Percentiles rank a stretch among this genome's conserved stretches.
Evolutionary conservation across 2,329 filamentous ascomycete species (phyloP).

Genomic region (Leptographium procerum): DNA sequence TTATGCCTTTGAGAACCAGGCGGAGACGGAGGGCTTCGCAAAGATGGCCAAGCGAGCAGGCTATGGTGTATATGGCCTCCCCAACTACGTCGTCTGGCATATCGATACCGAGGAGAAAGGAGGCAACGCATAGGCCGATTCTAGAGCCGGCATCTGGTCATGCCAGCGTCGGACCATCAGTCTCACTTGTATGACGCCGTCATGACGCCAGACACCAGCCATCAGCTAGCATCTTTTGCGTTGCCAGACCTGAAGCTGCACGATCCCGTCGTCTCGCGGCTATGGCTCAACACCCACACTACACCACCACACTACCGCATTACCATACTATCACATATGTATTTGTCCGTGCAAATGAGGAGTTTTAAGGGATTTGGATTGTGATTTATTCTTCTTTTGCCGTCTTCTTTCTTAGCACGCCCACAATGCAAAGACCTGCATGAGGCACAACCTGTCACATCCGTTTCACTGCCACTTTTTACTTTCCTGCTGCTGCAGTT

Average conservation of each 20-base stretch:
- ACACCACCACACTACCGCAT: slow-evolving; percentile 2
- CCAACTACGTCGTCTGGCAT: slow-evolving; percentile 98
- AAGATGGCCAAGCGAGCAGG: slow-evolving; percentile 97
- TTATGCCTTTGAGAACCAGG: slow-evolving; percentile 97
- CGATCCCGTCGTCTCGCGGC: background rate
- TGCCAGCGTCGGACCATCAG: background rate
- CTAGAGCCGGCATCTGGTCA: background rate
- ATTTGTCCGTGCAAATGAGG: slow-evolving; percentile 7
- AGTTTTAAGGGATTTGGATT: slow-evolving; percentile 8
- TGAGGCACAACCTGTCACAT: background rate
- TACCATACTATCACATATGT: background rate
- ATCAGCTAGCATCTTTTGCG: background rate
- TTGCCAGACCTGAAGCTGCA: background rate
- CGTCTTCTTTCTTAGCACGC: background rate
- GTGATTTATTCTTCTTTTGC: background rate
- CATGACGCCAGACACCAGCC: background rate
- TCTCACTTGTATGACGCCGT: background rate
- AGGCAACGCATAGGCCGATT: slow-evolving; percentile 45
- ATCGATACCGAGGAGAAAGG: slow-evolving; percentile 93
- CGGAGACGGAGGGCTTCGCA: slow-evolving; percentile 95
- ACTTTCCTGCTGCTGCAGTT: background rate
- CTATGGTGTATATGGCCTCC: slow-evolving; percentile 82
- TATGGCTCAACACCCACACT: background rate
- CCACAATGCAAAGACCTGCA: background rate
- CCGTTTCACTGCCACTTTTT: background rate